A percentile compares a stretch with the other conserved stretches of the same genome.
Conservation (phyloP, 306 rosid species). For the Lablab purpureus region DNA sequence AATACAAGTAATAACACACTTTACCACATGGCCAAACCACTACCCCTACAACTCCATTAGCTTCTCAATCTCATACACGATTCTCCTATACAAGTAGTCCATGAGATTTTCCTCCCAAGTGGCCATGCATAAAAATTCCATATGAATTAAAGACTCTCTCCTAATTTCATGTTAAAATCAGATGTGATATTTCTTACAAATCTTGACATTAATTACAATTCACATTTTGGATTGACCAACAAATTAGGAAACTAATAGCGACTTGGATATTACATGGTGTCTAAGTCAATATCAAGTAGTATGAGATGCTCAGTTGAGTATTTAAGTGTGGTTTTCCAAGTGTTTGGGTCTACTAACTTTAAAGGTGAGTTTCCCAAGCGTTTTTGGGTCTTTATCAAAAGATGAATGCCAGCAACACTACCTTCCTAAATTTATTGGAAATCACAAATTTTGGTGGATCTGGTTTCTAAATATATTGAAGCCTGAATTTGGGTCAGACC, state of each 20-base stretch:
- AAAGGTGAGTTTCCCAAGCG: no score
- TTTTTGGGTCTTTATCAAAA: no score
- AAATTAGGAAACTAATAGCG: neutral
- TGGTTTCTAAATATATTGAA: neutral
- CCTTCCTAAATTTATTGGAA: no score
- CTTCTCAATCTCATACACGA: neutral
- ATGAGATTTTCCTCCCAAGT: neutral
- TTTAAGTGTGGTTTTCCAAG: no score
- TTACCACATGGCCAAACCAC: neutral
- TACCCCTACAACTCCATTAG: neutral
- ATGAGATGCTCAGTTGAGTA: no score
- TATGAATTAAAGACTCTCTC: neutral
- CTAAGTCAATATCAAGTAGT: no score
- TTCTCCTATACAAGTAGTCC: neutral
- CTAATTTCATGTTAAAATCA: neutral
- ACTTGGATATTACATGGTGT: no score
- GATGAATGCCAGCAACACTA: no score
- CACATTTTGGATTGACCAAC: neutral
- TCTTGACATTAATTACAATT: neutral
- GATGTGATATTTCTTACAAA: neutral
- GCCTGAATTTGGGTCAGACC: neutral
- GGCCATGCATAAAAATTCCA: neutral
- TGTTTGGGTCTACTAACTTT: no score
- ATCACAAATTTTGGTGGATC: no score
- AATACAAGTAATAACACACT: neutral